These are phyloP conservation scores for Protomyces inouyei DNA, from an alignment of 1,139 yeast genomes.

Conservation along the genomic window DNA sequence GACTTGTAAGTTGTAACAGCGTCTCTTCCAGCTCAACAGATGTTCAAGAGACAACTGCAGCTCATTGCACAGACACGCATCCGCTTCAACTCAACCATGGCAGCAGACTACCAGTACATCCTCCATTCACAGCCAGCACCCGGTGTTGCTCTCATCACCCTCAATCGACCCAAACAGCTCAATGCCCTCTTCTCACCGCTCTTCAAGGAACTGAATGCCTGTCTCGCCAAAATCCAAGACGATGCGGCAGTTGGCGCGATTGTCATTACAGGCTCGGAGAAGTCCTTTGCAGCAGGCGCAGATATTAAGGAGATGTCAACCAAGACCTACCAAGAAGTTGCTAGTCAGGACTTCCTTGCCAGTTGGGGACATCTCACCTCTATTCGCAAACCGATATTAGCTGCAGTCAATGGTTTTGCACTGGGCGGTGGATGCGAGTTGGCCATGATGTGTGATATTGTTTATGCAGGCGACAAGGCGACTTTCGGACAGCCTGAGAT, in stretches of 20 bases:
- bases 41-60: conserved; percentile 3
- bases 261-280: conserved; percentile 47
- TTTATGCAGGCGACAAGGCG: conserved; percentile 50
- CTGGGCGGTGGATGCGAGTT: conserved; percentile 55
- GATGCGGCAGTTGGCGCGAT: conserved; percentile 46
- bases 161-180: conserved; percentile 61
- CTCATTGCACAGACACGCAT: neutral
- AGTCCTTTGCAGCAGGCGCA: conserved; percentile 54
- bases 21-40: too few species aligned
- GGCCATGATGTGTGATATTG: conserved; percentile 51
- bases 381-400: conserved; percentile 47
- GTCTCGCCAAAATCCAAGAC: conserved; percentile 42
- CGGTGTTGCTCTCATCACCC: conserved; percentile 47
- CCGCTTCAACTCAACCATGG: conserved; percentile 6
- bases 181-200: conserved; percentile 58
- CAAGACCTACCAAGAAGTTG: conserved; percentile 42
- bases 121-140: conserved; percentile 5
- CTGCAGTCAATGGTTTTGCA: conserved; percentile 53
- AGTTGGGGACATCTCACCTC: conserved; percentile 41
- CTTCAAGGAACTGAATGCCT: conserved; percentile 44
- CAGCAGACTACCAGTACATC: conserved; percentile 14
- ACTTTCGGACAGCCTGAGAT: conserved; percentile 54
- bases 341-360: conserved; percentile 41
- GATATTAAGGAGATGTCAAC: conserved; percentile 51
- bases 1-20: too few species aligned